Conservation (phyloP, 169 alveolate species). For the Plasmodium inui region DNA sequence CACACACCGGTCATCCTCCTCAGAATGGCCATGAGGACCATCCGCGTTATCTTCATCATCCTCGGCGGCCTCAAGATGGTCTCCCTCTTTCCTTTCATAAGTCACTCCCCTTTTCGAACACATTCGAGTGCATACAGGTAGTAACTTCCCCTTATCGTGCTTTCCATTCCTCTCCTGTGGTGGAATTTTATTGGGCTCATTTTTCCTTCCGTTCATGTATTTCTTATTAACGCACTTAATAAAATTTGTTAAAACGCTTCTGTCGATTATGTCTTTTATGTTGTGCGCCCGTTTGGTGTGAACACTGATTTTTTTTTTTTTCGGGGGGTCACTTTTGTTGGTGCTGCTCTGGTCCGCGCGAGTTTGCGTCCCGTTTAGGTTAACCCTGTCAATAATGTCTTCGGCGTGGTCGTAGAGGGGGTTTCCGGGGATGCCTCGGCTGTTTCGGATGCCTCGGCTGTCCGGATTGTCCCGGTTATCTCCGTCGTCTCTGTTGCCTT, state of each 20-base stretch:
- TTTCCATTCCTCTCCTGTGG: background rate
- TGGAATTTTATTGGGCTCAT: background rate
- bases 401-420: background rate
- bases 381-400: conserved; percentile 16
- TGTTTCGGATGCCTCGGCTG: background rate
- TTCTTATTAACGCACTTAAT: conserved; percentile 32
- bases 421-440: background rate
- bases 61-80: background rate
- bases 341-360: background rate
- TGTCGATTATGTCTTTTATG: conserved; percentile 25
- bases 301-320: background rate
- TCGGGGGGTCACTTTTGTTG: background rate
- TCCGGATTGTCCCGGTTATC: background rate
- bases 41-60: background rate
- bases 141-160: background rate
- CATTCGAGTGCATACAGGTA: background rate
- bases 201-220: background rate
- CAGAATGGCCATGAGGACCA: background rate
- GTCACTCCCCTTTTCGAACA: background rate
- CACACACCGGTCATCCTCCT: too few relatives aligned
- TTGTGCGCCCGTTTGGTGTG: background rate
- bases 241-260: conserved; percentile 25
- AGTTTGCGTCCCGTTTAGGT: background rate
- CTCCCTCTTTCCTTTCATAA: background rate
- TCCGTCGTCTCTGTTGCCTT: background rate